Evolutionary conservation across 371 early-diverging fungal genomes (phyloP), one percentile per base, ranked within the genome.

Genomic region (Synchytrium microbalum): DNA sequence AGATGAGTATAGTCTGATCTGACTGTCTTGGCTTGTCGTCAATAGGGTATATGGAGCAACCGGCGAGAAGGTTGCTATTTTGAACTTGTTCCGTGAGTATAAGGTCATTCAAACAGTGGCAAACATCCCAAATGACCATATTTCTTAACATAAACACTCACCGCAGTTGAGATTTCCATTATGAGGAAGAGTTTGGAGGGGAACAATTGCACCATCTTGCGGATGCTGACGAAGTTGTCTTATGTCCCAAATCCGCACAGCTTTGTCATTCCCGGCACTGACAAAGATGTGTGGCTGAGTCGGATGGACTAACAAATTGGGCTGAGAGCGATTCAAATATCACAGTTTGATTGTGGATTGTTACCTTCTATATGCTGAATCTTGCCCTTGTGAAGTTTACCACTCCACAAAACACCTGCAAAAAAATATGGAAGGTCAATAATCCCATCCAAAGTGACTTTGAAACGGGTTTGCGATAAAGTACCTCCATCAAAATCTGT

Each of bases 261-360:
- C 58, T 30, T 56, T 55, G 30, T 62, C 62, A 25, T 62, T 62
- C 19, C 62, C 62, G n/a, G 62, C 62, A 46, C 58, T 62, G 13
- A 14, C 57, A 54, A 62, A 27, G 5, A 62, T 56, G 24, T 24
- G 19, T 5, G 5, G 46, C 46, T 38, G 5, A 38, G 19, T 38
- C 10, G 46, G 46, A 38, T 38, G 46, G 5, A 38, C 46, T n/a
- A n/a, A n/a, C n/a, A n/a, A n/a, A n/a, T n/a, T n/a, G n/a, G n/a
- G n/a, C n/a, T n/a, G n/a, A n/a, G n/a, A n/a, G n/a, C n/a, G n/a
- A n/a, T n/a, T n/a, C n/a, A n/a, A n/a, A n/a, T n/a, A n/a, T n/a
- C n/a, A n/a, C n/a, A n/a, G n/a, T n/a, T n/a, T n/a, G n/a, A n/a
- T n/a, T n/a, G n/a, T n/a, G n/a, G n/a, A n/a, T n/a, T n/a, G n/a